phyloP scores from a whole-genome alignment of 306 rosid species.

The Spatholobus suberectus region DNA sequence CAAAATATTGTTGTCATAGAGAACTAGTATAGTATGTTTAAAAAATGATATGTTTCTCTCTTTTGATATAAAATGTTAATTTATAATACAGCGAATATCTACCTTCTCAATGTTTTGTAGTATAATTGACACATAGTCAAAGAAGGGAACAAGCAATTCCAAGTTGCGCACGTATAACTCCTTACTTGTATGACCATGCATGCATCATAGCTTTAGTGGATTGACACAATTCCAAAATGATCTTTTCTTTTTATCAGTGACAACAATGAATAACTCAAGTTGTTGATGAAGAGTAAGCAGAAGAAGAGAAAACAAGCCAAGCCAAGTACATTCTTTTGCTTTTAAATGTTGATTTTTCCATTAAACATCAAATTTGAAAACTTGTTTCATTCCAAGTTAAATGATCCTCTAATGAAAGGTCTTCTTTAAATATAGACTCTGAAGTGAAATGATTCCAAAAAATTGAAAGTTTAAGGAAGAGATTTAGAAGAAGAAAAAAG shows the following conservation, averaged over 20 bases:
- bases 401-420: not conserved
- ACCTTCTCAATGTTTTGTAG: conserved; percentile 81
- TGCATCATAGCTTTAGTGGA: conserved; percentile 44
- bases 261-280: not conserved
- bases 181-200: conserved; percentile 65
- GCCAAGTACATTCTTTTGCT: not conserved
- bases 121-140: conserved; percentile 72
- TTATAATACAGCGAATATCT: conserved; percentile 25
- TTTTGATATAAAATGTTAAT: conserved; percentile 35
- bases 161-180: conserved; percentile 86
- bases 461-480: not conserved
- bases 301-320: not conserved
- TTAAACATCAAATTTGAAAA: not conserved
- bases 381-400: not conserved
- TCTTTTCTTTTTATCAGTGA: not conserved
- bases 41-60: no score
- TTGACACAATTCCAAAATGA: conserved; percentile 11
- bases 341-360: not conserved
- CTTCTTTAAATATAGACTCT: not conserved
- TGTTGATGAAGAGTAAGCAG: not conserved
- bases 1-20: no score
- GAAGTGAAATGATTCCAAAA: not conserved
- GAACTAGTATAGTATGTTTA: no score
- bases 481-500: not conserved
- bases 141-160: conserved; percentile 96